Base-by-base conservation (phyloP, 495 filamentous ascomycete species). In the Halenospora varia region DNA sequence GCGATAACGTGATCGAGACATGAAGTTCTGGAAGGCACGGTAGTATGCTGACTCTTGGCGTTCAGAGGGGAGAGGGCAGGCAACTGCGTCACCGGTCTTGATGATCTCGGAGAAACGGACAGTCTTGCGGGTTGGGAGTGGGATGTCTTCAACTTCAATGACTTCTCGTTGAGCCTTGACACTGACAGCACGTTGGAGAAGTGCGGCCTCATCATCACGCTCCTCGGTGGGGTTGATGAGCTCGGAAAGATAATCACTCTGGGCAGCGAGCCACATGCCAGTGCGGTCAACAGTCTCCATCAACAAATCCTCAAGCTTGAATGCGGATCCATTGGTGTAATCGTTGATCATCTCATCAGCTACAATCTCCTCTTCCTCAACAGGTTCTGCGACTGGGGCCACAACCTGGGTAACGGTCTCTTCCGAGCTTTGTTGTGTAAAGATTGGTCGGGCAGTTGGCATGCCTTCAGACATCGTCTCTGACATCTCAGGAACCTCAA, bases 41-140 rank as follows among this genome's bases (percentile, higher is more conserved):
- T 93, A 92, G 68, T 94, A 96, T n/a, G 92, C 88, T 1, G 87
- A 87, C 63, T 95, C 90, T 65, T 85, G 75, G 65, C 77, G 68
- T 66, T 68, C 46, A 62, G 76, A 76, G n/a, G 77, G 71, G 8
- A 76, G 72, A 24, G 68, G 69, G 53, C 72, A 71, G 17, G 77
- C 75, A 22, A 77, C 59, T 18, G 66, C 64, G 9, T 23, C 44
- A 10, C 42, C 19, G 17, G 49, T 56, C 15, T 77, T 75, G 6
- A 80, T 68, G 48, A 83, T 78, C 23, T 82, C 81, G 6, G 84
- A 82, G 63, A 94, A 92, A n/a, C 86, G 84, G 23, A 92, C 89
- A 0, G 82, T 80, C 73, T 88, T 93, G 70, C 89, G 88, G 55
- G 76, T 76, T 25, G 60, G 53, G 0, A 48, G 40, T 26, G 48